Percentiles rank a stretch among this genome's conserved stretches.
These are phyloP conservation scores for Diversispora eburnea DNA, from an alignment of 192 early-diverging fungal genomes.

Conservation along the genomic window DNA sequence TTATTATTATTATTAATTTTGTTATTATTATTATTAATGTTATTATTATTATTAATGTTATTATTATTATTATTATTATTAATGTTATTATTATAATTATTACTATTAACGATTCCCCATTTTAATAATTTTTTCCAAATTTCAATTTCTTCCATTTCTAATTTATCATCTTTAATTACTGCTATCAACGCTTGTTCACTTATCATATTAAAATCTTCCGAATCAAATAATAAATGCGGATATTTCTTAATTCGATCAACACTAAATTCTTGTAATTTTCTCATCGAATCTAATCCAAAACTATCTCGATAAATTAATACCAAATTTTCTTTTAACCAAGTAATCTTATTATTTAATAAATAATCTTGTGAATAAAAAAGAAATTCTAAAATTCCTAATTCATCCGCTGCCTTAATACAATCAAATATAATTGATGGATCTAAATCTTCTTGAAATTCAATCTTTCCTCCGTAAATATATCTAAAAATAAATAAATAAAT, in stretches of 20 bases:
- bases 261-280: constrained; percentile 23
- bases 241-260: constrained; percentile 14
- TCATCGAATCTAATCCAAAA: neutral
- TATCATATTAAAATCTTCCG: neutral
- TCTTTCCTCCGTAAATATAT: constrained; percentile 14
- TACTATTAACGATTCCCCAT: constrained; percentile 1
- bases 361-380: neutral
- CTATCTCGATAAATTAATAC: neutral
- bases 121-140: constrained; percentile 21
- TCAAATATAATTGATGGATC: constrained; percentile 6
- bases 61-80: no score
- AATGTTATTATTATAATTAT: neutral
- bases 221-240: constrained; percentile 8
- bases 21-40: no score
- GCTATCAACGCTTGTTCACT: neutral
- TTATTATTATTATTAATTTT: neutral
- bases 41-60: no score
- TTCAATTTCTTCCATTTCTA: constrained; percentile 11
- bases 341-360: neutral
- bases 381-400: constrained; percentile 8
- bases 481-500: neutral
- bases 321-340: constrained; percentile 14
- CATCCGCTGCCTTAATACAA: constrained; percentile 9
- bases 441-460: neutral
- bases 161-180: constrained; percentile 9